Percentiles rank a stretch among this genome's conserved stretches.
These are phyloP conservation scores for Pleurotus tuoliensis DNA, from an alignment of 768 basidiomycete genomes.

Conservation along the genomic window DNA sequence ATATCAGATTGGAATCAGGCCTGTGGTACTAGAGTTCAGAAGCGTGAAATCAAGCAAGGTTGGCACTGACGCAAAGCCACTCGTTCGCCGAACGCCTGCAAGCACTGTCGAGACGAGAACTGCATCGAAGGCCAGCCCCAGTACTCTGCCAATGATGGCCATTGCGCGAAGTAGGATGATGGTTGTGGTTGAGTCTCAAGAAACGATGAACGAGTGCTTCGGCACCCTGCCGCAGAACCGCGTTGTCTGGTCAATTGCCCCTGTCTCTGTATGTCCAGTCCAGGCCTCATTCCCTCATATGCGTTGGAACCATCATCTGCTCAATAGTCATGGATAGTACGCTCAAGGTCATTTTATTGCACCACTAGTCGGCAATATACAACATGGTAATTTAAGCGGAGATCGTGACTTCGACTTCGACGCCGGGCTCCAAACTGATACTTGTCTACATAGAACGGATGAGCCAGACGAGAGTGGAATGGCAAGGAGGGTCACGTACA, in stretches of 20 bases:
- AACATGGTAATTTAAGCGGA: conserved; percentile 47
- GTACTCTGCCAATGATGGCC: conserved; percentile 59
- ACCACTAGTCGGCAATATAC: background rate
- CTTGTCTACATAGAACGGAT: conserved; percentile 61
- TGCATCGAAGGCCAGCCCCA: conserved; percentile 83
- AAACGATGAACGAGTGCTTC: no score
- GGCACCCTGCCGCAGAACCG: no score
- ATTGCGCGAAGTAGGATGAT: background rate
- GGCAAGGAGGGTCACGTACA: conserved; percentile 44
- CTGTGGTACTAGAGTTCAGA: conserved; percentile 30
- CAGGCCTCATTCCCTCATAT: no score
- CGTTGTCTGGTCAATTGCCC: no score
- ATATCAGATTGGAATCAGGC: conserved; percentile 60
- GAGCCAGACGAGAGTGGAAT: background rate
- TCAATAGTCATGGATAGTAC: no score
- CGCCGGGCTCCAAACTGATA: conserved; percentile 98
- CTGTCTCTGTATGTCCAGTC: no score
- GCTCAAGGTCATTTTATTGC: background rate
- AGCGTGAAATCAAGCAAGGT: background rate
- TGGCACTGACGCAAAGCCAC: conserved; percentile 78
- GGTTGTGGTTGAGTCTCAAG: no score
- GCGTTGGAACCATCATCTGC: no score
- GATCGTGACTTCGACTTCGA: conserved; percentile 98
- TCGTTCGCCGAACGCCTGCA: conserved; percentile 87
- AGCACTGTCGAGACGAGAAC: conserved; percentile 84